These are phyloP conservation scores for Erysiphe pisi DNA, from an alignment of 2,329 filamentous ascomycete species.

Conservation along the genomic window DNA sequence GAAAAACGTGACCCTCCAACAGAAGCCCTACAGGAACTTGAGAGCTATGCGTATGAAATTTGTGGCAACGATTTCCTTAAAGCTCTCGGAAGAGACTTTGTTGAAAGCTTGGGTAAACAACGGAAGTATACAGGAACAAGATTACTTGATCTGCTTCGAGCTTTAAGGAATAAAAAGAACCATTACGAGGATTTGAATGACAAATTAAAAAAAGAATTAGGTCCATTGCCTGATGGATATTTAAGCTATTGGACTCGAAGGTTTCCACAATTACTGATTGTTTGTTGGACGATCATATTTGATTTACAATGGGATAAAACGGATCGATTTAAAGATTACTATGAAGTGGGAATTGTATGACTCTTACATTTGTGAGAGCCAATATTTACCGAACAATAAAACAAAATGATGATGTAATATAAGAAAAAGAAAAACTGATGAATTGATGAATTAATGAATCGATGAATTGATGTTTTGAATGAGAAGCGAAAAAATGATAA, in stretches of 20 bases:
- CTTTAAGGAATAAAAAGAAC: slow-evolving; percentile 89
- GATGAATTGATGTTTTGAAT: too few relatives aligned
- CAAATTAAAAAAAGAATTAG: slow-evolving; percentile 57
- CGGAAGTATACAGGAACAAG: slow-evolving; percentile 80
- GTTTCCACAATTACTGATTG: slow-evolving; percentile 57
- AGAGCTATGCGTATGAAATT: slow-evolving; percentile 44
- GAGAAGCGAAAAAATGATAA: too few relatives aligned
- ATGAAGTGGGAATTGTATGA: slow-evolving; percentile 40
- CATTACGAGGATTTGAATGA: slow-evolving; percentile 96
- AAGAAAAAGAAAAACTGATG: too few relatives aligned
- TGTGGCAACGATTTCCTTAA: slow-evolving; percentile 67
- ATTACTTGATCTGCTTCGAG: slow-evolving; percentile 76
- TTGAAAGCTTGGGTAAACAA: slow-evolving; percentile 84
- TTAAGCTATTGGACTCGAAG: slow-evolving; percentile 56
- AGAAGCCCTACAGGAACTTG: slow-evolving; percentile 50
- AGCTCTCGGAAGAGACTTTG: slow-evolving; percentile 65
- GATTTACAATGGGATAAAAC: slow-evolving; percentile 45
- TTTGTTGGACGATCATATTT: slow-evolving; percentile 52
- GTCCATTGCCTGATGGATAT: slow-evolving; percentile 53
- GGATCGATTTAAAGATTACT: slow-evolving; percentile 60
- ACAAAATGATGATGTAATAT: too few relatives aligned
- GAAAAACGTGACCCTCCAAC: slow-evolving; percentile 77
- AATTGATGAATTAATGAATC: too few relatives aligned
- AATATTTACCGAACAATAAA: too few relatives aligned
- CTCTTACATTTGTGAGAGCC: not conserved